phyloP scores from a whole-genome alignment of 2,329 filamentous ascomycete species.

The Diplocarpon mali region DNA sequence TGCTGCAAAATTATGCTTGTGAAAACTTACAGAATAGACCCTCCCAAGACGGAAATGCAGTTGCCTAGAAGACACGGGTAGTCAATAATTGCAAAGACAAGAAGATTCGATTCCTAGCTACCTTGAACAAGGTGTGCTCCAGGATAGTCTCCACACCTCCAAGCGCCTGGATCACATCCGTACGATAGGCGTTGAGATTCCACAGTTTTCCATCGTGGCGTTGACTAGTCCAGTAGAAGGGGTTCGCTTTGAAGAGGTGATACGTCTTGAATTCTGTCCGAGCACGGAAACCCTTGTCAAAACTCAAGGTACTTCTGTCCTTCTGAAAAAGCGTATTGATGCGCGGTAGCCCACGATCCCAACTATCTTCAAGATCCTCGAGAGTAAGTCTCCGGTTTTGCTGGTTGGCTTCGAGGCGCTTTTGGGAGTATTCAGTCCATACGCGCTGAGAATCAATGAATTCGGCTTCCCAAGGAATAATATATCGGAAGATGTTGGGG shows the following conservation, averaged over 20 bases:
- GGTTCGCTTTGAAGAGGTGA: slow-evolving; percentile 97
- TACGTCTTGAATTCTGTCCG: slow-evolving; percentile 97
- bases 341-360: slow-evolving; percentile 92
- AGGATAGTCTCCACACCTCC: slow-evolving; percentile 96
- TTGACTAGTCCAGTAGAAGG: slow-evolving; percentile 99
- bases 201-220: slow-evolving; percentile 94
- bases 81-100: too few species aligned
- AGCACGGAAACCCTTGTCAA: slow-evolving; percentile 96
- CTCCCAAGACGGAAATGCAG: slow-evolving; percentile 94
- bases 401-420: slow-evolving; percentile 91
- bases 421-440: slow-evolving; percentile 98
- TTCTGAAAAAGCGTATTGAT: slow-evolving; percentile 99
- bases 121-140: slow-evolving; percentile 89
- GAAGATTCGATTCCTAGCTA: too few species aligned
- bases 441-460: slow-evolving; percentile 98
- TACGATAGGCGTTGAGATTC: slow-evolving; percentile 92
- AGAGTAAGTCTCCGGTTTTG: slow-evolving; percentile 91
- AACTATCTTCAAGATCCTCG: slow-evolving; percentile 94
- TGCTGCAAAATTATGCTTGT: neutral
- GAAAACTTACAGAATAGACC: slow-evolving; percentile 64
- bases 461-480: slow-evolving; percentile 97
- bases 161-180: slow-evolving; percentile 84
- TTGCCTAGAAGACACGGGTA: slow-evolving; percentile 41
- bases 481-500: slow-evolving; percentile 98
- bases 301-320: slow-evolving; percentile 89